Percentiles rank a stretch among this genome's conserved stretches.
Evolutionary conservation across 495 filamentous ascomycete species (phyloP).

Genomic region (Clavariopsis aquatica): DNA sequence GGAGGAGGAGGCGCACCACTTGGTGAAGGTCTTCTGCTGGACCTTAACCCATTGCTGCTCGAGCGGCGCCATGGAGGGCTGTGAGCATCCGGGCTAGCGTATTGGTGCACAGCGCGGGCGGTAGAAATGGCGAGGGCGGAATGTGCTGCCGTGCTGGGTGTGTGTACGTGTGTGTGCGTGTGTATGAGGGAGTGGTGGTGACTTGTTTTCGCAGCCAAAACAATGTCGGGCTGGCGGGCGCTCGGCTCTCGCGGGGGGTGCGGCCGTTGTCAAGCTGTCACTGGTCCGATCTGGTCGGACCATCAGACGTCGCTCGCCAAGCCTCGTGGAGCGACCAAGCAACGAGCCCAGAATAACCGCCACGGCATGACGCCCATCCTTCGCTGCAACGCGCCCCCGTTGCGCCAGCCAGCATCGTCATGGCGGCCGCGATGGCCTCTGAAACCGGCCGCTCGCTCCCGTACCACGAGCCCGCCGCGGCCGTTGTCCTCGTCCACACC

Average conservation of each 20-base stretch:
- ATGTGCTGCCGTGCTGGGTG: background rate
- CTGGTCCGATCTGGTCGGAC: background rate
- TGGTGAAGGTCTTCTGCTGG: slow-evolving; percentile 99
- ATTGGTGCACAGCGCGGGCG: background rate
- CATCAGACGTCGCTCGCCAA: slow-evolving; percentile 17
- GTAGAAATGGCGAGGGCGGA: slow-evolving; percentile 20
- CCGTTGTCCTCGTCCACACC: slow-evolving; percentile 59
- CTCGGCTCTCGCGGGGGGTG: slow-evolving; percentile 2
- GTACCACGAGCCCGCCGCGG: slow-evolving; percentile 63
- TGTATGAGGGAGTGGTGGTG: slow-evolving; percentile 3
- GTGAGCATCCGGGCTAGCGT: slow-evolving; percentile 17
- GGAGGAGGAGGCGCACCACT: slow-evolving; percentile 65
- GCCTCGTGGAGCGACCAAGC: background rate
- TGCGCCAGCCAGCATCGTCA: slow-evolving; percentile 11
- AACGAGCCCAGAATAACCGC: background rate
- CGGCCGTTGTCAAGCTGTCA: slow-evolving; percentile 10
- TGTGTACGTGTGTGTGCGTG: background rate
- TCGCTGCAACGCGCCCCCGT: background rate
- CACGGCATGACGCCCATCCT: background rate
- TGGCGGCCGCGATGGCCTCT: slow-evolving; percentile 11
- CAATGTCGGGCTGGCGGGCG: slow-evolving; percentile 2
- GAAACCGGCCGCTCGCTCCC: slow-evolving; percentile 21
- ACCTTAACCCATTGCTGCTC: slow-evolving; percentile 94
- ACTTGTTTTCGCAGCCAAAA: slow-evolving; percentile 27
- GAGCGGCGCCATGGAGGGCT: slow-evolving; percentile 57